A percentile compares a stretch with the other conserved stretches of the same genome.
Evolutionary conservation across 2,329 filamentous ascomycete genomes (phyloP).

Genomic region (Colletotrichum simmondsii): DNA sequence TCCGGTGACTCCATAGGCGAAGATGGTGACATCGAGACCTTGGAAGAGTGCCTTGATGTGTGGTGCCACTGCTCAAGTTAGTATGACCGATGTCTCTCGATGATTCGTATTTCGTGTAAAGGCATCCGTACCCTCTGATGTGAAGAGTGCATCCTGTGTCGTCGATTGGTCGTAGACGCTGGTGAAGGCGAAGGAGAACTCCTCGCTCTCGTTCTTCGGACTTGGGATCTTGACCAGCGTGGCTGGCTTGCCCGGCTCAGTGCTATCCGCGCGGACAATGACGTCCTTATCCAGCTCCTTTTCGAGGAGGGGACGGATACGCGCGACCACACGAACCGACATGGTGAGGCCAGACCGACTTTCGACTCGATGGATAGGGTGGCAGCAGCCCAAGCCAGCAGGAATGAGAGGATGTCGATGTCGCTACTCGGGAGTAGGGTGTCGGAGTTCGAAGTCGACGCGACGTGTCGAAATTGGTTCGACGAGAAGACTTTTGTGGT

Average conservation of each 20-base stretch:
- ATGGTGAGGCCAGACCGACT: slow-evolving; percentile 47
- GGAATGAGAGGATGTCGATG: background rate
- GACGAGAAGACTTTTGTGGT: slow-evolving; percentile 21
- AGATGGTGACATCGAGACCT: slow-evolving; percentile 88
- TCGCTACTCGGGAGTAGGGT: background rate
- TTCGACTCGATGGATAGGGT: slow-evolving; percentile 3
- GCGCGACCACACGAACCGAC: slow-evolving; percentile 87
- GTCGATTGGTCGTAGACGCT: slow-evolving; percentile 85
- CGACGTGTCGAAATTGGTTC: slow-evolving; percentile 12
- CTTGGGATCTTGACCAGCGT: slow-evolving; percentile 89
- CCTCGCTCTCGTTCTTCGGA: slow-evolving; percentile 90
- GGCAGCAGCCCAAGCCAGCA: background rate
- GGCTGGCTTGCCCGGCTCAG: slow-evolving; percentile 69
- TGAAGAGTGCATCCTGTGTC: slow-evolving; percentile 88
- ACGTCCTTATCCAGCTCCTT: slow-evolving; percentile 88
- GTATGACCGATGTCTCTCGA: slow-evolving; percentile 12
- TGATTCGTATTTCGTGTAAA: slow-evolving; percentile 18
- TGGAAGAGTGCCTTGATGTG: slow-evolving; percentile 93
- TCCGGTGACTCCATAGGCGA: slow-evolving; percentile 93
- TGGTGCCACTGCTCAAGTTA: slow-evolving; percentile 73
- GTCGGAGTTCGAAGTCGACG: slow-evolving; percentile 5
- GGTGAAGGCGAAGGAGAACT: slow-evolving; percentile 95
- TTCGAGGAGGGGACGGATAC: slow-evolving; percentile 88
- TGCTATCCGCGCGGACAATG: slow-evolving; percentile 78
- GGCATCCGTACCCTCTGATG: slow-evolving; percentile 78